phyloP scores from a whole-genome alignment of 768 basidiomycete genomes.

The Termitomyces sp. region DNA sequence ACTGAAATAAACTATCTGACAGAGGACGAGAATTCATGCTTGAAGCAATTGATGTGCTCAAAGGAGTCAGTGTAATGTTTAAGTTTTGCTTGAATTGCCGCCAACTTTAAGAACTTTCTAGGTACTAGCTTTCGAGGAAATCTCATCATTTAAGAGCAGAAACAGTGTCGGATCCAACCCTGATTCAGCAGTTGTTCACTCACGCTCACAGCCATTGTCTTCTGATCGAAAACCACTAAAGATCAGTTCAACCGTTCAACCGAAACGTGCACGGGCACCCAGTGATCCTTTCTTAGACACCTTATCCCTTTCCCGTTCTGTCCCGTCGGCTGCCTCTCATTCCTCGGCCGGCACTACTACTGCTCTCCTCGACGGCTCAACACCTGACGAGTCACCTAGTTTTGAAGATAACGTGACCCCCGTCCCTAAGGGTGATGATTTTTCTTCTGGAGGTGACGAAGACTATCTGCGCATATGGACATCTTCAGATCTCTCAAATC shows the following conservation, averaged over 20 bases:
- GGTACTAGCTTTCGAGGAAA: conserved; percentile 72
- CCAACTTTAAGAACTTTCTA: conserved; percentile 16
- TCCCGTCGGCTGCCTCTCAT: conserved; percentile 51
- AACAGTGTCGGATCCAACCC: conserved; percentile 28
- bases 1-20: conserved; percentile 19
- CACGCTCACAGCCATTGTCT: conserved; percentile 52
- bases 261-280: conserved; percentile 68
- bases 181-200: conserved; percentile 38
- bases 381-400: conserved; percentile 34
- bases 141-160: conserved; percentile 34
- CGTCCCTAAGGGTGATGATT: conserved; percentile 24
- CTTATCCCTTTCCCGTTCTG: conserved; percentile 52
- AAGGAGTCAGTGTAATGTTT: conserved; percentile 67
- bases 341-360: conserved; percentile 30
- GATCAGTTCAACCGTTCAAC: conserved; percentile 39
- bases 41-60: conserved; percentile 84
- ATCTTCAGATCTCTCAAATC: conserved; percentile 73
- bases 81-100: conserved; percentile 4
- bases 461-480: conserved; percentile 76
- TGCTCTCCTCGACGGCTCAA: conserved; percentile 25
- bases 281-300: conserved; percentile 82
- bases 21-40: conserved; percentile 95
- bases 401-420: conserved; percentile 33
- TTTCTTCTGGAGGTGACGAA: conserved; percentile 31
- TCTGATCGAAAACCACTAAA: conserved; percentile 37